Evolutionary conservation across 495 filamentous ascomycete genomes (phyloP), one percentile per base, ranked within the genome.

Genomic region (Xylaria castorea): DNA sequence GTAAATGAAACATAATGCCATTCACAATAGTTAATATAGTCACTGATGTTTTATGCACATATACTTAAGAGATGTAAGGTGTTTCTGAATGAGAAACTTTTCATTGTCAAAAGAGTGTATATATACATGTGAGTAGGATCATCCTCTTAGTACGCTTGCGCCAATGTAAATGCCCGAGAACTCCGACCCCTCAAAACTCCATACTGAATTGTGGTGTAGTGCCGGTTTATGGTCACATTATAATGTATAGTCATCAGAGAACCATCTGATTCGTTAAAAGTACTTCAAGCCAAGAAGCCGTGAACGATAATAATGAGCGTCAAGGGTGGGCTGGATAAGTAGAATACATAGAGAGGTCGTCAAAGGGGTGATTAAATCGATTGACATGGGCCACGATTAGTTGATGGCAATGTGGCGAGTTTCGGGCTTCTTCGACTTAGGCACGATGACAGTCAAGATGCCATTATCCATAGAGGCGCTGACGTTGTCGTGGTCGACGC

Each of bases 401-500:
- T 76, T 71, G 71, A 80, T 74, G 34, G 42, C 9, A 62, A 80
- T 75, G 78, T 74, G 74, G 68, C 78, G 78, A 48, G 72, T 68
- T 42, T 80, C 82, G 71, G 73, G 80, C 68, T 87, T 87, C 75
- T 87, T 82, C 38, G 89, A 85, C 87, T 97, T 97, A 9, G 95
- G 95, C 22, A 97, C 91, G 7, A 90, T 73, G 36, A 96, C 82
- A 58, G 78, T 89, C 67, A 95, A 81, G 73, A 96, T 88, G 11
- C 93, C 93, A 78, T 95, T 89, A 83, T 91, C 92, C 76, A 95
- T 78, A 64, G 81, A 88, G 16, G 95, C 95, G 73, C 84, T 91
- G 68, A 97, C 94, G 18, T 72, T 80, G 58, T 97, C 92, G 74
- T 93, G 90, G 79, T 97, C 90, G 44, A 97, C 87, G 14, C 88